Percentiles rank a stretch among this genome's conserved stretches.
phyloP scores from a whole-genome alignment of 2,329 filamentous ascomycete species.

The Capronia americana region DNA sequence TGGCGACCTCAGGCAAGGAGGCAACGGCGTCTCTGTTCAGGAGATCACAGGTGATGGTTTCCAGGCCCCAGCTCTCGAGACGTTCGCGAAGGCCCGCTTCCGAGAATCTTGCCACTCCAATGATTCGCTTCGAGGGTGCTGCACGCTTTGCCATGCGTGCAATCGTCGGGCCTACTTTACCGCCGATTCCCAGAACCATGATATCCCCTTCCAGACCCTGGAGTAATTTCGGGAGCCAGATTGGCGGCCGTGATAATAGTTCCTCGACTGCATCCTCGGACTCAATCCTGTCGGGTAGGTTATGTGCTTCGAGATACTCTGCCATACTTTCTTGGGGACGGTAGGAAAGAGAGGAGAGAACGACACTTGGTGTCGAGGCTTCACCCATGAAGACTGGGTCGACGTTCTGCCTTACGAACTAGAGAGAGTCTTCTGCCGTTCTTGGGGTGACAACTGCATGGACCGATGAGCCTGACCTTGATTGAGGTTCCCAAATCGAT shows the following conservation, averaged over 20 bases:
- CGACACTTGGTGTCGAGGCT: neutral
- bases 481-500: neutral
- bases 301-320: constrained; percentile 7
- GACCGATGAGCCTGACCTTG: neutral
- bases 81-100: constrained; percentile 5
- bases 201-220: constrained; percentile 4
- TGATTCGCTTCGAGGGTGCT: constrained; percentile 2
- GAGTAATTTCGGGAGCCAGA: constrained; percentile 3
- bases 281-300: constrained; percentile 11
- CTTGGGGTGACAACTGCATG: neutral
- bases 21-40: neutral
- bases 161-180: constrained; percentile 10
- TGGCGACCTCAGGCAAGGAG: neutral
- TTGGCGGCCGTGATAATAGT: constrained; percentile 2
- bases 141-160: constrained; percentile 14
- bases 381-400: neutral
- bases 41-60: constrained; percentile 6
- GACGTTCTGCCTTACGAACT: neutral
- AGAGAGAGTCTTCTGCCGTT: neutral
- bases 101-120: constrained; percentile 8
- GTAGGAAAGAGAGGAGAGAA: neutral
- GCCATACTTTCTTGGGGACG: neutral
- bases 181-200: constrained; percentile 10
- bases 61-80: constrained; percentile 14
- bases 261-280: constrained; percentile 2